Evolutionary conservation across 2,329 filamentous ascomycete genomes (phyloP).

Genomic region (Bertia moriformis): DNA sequence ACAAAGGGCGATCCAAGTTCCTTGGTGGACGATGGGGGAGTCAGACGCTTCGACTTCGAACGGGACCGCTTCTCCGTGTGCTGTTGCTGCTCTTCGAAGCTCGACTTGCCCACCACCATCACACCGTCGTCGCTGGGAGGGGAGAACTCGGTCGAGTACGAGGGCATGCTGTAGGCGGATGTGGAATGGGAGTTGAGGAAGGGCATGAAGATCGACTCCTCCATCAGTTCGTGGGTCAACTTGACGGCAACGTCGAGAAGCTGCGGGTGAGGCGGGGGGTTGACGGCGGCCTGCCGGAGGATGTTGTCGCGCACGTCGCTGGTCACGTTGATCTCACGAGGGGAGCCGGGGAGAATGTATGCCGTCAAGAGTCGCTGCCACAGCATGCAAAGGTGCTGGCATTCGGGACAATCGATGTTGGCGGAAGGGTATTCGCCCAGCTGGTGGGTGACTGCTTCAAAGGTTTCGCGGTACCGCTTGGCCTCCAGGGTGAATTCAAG

Average conservation of each 20-base stretch:
- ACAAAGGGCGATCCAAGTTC: neutral
- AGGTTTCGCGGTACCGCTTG: slow-evolving; percentile 35
- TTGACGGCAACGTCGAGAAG: slow-evolving; percentile 44
- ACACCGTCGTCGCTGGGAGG: neutral
- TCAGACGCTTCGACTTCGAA: neutral
- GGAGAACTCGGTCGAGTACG: neutral
- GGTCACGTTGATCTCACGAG: slow-evolving; percentile 50
- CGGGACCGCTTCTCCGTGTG: neutral
- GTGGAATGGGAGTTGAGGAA: slow-evolving; percentile 34
- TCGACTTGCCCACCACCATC: neutral
- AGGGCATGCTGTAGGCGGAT: neutral
- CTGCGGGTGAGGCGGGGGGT: slow-evolving; percentile 40
- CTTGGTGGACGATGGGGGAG: neutral
- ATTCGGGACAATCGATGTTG: slow-evolving; percentile 26
- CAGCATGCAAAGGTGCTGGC: slow-evolving; percentile 42
- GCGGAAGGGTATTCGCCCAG: slow-evolving; percentile 5
- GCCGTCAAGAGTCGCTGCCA: slow-evolving; percentile 50
- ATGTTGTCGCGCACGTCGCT: slow-evolving; percentile 48
- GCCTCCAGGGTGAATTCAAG: slow-evolving; percentile 59
- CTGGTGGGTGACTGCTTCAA: slow-evolving; percentile 14
- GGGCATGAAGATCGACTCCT: slow-evolving; percentile 54
- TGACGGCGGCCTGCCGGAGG: slow-evolving; percentile 30
- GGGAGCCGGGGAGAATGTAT: slow-evolving; percentile 47
- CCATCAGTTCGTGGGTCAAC: slow-evolving; percentile 57
- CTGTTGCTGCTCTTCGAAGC: neutral